phyloP scores from a whole-genome alignment of 768 basidiomycete genomes.

The Tricholoma sp. region DNA sequence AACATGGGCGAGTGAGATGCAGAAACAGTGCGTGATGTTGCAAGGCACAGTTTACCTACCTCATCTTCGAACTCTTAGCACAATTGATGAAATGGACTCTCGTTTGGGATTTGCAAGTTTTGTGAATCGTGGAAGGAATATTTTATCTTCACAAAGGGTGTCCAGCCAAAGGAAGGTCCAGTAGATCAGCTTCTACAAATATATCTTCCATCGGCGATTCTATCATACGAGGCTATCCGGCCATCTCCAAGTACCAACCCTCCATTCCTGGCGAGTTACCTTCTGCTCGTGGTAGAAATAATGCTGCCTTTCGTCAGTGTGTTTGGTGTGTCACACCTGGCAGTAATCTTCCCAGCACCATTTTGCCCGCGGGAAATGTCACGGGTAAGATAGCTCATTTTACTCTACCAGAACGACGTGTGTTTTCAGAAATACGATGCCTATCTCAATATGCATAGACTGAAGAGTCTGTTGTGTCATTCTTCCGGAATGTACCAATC shows the following conservation, averaged over 20 bases:
- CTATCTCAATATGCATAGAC: too few species aligned
- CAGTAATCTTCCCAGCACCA: too few species aligned
- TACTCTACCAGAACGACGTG: too few species aligned
- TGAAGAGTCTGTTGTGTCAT: too few species aligned
- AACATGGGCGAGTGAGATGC: conserved; percentile 89
- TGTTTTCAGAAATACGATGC: too few species aligned
- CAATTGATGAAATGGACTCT: conserved; percentile 74
- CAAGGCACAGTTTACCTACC: conserved; percentile 3
- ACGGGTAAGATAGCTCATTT: too few species aligned
- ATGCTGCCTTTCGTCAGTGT: neutral
- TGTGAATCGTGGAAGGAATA: conserved; percentile 50
- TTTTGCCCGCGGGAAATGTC: too few species aligned
- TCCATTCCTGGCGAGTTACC: neutral
- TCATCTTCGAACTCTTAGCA: conserved; percentile 35
- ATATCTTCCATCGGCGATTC: neutral
- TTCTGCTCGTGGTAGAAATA: neutral
- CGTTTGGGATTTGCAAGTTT: conserved; percentile 58
- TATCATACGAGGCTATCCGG: neutral
- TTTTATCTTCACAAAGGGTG: conserved; percentile 25
- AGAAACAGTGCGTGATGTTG: conserved; percentile 52
- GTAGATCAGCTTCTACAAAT: neutral
- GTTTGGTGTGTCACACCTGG: too few species aligned
- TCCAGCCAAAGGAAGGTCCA: neutral
- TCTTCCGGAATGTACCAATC: too few species aligned
- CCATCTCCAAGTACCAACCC: neutral